Evolutionary conservation across 306 rosid species (phyloP).

Genomic region (Carpinus fangiana): DNA sequence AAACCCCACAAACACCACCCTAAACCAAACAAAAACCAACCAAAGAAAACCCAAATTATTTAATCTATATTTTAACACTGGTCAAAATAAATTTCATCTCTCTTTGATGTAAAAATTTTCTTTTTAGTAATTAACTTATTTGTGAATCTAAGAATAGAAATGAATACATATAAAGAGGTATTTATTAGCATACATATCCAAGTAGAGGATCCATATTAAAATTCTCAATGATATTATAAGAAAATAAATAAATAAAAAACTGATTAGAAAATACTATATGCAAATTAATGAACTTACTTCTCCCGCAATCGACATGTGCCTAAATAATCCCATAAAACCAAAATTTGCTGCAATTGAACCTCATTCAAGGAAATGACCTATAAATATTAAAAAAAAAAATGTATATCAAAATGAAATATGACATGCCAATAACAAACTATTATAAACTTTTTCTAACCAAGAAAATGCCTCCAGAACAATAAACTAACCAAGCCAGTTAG

Average conservation of each 20-base stretch:
- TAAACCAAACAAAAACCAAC: too few species aligned
- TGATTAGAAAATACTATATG: slow-evolving; percentile 8
- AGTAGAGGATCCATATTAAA: background rate
- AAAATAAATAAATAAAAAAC: background rate
- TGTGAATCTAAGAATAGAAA: background rate
- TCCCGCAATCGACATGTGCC: slow-evolving; percentile 70
- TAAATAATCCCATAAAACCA: slow-evolving; percentile 70
- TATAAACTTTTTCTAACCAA: slow-evolving; percentile 8
- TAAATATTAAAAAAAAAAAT: slow-evolving; percentile 21
- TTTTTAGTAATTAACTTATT: background rate
- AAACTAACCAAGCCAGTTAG: slow-evolving; percentile 73
- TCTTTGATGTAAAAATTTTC: background rate
- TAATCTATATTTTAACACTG: too few species aligned
- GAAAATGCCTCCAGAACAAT: slow-evolving; percentile 17
- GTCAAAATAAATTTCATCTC: slow-evolving; percentile 1
- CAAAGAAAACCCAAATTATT: too few species aligned
- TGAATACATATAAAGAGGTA: background rate
- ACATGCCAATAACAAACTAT: slow-evolving; percentile 6
- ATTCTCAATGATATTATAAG: background rate
- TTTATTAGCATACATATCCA: too few species aligned
- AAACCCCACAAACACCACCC: too few species aligned
- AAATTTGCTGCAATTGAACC: slow-evolving; percentile 74
- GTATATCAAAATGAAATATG: slow-evolving; percentile 20
- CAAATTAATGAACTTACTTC: slow-evolving; percentile 52
- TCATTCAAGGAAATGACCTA: slow-evolving; percentile 75